phyloP scores from a whole-genome alignment of 352 stramenopile species.

The Globisporangium barbulae region DNA sequence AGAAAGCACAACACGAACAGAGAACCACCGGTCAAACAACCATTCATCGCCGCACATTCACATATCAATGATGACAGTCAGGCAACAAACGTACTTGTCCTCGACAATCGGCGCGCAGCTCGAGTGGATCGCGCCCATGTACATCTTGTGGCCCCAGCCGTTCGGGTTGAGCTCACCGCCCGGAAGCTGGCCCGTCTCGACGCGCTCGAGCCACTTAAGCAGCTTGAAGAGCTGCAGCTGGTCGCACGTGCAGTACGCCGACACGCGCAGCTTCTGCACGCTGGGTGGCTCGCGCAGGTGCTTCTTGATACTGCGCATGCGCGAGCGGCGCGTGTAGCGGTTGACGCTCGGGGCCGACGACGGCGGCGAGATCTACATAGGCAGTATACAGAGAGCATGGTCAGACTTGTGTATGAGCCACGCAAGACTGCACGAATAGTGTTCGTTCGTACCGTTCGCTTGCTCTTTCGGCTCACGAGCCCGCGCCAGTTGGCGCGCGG shows the following conservation, averaged over 20 bases:
- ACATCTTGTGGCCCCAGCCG: conserved; percentile 84
- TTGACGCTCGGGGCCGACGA: conserved; percentile 50
- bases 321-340: conserved; percentile 70
- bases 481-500: conserved; percentile 59
- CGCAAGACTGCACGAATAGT: not conserved
- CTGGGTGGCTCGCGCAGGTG: conserved; percentile 66
- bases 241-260: conserved; percentile 84
- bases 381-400: not conserved
- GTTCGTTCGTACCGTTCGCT: conserved; percentile 25
- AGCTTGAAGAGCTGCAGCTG: conserved; percentile 84
- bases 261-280: conserved; percentile 76
- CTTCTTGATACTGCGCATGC: conserved; percentile 85
- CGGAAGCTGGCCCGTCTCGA: conserved; percentile 72
- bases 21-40: not conserved
- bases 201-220: conserved; percentile 82
- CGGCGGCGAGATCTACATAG: conserved; percentile 23
- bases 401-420: not conserved
- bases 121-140: conserved; percentile 85
- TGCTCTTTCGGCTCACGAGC: conserved; percentile 45
- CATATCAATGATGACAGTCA: not conserved
- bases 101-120: conserved; percentile 47
- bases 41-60: not conserved
- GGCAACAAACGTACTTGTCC: conserved; percentile 27
- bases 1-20: not conserved
- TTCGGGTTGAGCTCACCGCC: conserved; percentile 75